Evolutionary conservation across 1,139 yeast species (phyloP), one percentile per base, ranked within the genome.

Genomic region (Suhomyces taliae): DNA sequence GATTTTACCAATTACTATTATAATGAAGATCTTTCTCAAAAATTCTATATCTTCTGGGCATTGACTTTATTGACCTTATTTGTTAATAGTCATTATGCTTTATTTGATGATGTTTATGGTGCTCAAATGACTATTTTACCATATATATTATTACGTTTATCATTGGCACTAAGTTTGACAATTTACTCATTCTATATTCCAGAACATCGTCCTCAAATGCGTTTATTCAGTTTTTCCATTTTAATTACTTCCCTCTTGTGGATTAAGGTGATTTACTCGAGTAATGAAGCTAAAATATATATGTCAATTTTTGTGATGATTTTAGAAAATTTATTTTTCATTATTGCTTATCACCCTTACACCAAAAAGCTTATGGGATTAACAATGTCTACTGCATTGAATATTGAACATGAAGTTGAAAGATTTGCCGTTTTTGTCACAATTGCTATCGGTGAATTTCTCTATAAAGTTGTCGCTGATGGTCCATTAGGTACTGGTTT

Each of bases 321-420:
- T 7, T 49, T 80, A 12, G 89, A 83, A 53, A 72, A 72, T 19
- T 26, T 65, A 0, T 53, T 55, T 4, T 73, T 67, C 52, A 38
- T 55, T 8, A 14, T 69, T 3, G 58, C 70, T 34, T 79, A 70
- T 54, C 83, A 78, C 52, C 86, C 87, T 2, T 57, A 60, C 59
- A 63, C 72, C 45, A 82, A 81, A 56, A 68, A 59, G 41, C 14
- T 64, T 26, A 48, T 82, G 54, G 62, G 67, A 7, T 58, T 78
- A 43, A 72, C 70, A 11, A 74, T 71, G 47, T 76, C 85, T 6
- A 82, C 89, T 0, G 88, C 88, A 0, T 62, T 82, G 49, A 83
- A 82, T 56, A 79, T 84, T 48, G 87, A 83, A 56, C 88, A 83
- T 56, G 87, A 82, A 57, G 85, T 81, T 24, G 89, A 83, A 59